phyloP scores from a whole-genome alignment of 2,329 filamentous ascomycete genomes.

The Arthrinium phaeospermum region DNA sequence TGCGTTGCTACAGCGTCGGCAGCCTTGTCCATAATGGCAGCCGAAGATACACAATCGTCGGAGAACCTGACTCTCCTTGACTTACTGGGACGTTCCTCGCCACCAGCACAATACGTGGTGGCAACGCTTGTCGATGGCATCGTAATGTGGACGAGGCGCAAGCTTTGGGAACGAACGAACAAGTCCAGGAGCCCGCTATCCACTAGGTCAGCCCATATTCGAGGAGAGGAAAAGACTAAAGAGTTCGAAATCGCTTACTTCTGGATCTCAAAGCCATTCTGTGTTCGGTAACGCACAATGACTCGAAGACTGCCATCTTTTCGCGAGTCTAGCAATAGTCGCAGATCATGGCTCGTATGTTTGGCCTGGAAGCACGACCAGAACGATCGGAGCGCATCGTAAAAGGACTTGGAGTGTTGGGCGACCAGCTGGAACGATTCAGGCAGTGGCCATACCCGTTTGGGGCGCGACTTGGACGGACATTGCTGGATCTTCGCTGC shows the following conservation, averaged over 20 bases:
- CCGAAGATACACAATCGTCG: slow-evolving; percentile 11
- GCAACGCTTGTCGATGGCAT: slow-evolving; percentile 11
- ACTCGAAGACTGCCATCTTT: slow-evolving; percentile 21
- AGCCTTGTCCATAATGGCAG: background rate
- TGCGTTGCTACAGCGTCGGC: background rate
- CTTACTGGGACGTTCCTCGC: slow-evolving; percentile 6
- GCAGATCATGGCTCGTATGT: slow-evolving; percentile 24
- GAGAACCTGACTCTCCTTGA: slow-evolving; percentile 20
- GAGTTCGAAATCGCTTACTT: background rate
- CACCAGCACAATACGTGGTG: no score
- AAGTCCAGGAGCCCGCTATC: slow-evolving; percentile 20
- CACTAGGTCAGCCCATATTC: background rate
- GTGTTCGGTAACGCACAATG: slow-evolving; percentile 22
- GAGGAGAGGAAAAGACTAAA: background rate
- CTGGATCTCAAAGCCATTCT: slow-evolving; percentile 4
- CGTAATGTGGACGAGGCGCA: slow-evolving; percentile 19
- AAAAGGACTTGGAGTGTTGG: slow-evolving; percentile 24
- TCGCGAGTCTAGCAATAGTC: slow-evolving; percentile 21
- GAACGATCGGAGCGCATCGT: slow-evolving; percentile 22
- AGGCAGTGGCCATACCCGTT: slow-evolving; percentile 19
- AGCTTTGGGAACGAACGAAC: slow-evolving; percentile 23
- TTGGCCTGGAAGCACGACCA: slow-evolving; percentile 25
- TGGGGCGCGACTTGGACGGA: background rate
- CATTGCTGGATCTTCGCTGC: slow-evolving; percentile 23
- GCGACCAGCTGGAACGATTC: slow-evolving; percentile 12